These are phyloP conservation scores for Trametes hirsuta DNA, from an alignment of 1,284 basidiomycete genomes.

Conservation along the genomic window DNA sequence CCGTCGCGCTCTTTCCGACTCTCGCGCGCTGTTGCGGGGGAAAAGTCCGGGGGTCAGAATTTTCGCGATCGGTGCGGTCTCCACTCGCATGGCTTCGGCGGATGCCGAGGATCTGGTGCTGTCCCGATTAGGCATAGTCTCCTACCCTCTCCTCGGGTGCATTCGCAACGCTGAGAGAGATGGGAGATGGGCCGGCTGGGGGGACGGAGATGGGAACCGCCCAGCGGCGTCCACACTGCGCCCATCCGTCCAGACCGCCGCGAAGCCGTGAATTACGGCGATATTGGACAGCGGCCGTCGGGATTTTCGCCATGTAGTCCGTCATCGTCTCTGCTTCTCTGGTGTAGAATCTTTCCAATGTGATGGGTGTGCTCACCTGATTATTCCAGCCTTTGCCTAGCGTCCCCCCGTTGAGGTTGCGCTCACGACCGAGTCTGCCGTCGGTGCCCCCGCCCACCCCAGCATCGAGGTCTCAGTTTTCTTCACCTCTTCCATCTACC, in stretches of 20 bases:
- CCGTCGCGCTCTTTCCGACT: neutral
- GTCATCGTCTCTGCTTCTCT: conserved; percentile 5
- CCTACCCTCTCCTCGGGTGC: neutral
- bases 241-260: neutral
- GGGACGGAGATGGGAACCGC: conserved; percentile 2
- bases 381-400: conserved; percentile 20
- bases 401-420: conserved; percentile 17
- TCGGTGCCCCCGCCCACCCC: conserved; percentile 23
- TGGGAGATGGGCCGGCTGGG: neutral
- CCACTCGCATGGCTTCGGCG: conserved; percentile 3
- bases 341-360: conserved; percentile 6
- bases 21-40: conserved; percentile 8
- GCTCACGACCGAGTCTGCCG: conserved; percentile 19
- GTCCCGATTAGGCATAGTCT: conserved; percentile 7
- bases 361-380: conserved; percentile 11
- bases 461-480: conserved; percentile 2
- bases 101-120: conserved; percentile 1
- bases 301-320: neutral
- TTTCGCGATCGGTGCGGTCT: conserved; percentile 6
- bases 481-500: conserved; percentile 7
- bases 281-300: neutral
- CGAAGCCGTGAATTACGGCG: neutral
- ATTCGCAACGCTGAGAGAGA: neutral
- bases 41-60: conserved; percentile 3
- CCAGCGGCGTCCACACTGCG: neutral